Conservation (phyloP, 768 basidiomycete species). For the Scleroderma bovista region DNA sequence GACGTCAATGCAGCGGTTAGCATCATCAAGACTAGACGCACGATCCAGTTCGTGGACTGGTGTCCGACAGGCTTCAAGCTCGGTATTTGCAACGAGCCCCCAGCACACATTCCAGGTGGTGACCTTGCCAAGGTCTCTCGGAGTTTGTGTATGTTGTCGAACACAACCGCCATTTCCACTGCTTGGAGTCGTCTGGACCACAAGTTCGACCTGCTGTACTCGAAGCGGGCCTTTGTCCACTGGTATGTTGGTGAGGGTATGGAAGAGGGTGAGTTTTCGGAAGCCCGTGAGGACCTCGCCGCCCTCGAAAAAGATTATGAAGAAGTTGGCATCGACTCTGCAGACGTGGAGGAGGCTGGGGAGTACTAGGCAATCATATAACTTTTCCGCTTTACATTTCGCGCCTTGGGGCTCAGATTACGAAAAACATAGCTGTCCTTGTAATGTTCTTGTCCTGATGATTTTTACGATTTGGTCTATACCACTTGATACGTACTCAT, state of each 20-base stretch:
- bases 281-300: constrained; percentile 98
- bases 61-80: constrained; percentile 75
- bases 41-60: constrained; percentile 78
- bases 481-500: constrained; percentile 20
- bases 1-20: constrained; percentile 72
- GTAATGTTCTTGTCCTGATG: constrained; percentile 30
- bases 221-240: constrained; percentile 52
- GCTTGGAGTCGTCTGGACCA: constrained; percentile 74
- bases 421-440: constrained; percentile 22
- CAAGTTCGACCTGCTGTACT: constrained; percentile 77
- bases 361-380: constrained; percentile 34
- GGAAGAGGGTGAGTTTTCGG: constrained; percentile 96
- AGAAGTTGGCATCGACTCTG: constrained; percentile 64
- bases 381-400: constrained; percentile 14
- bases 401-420: constrained; percentile 17
- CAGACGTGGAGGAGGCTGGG: constrained; percentile 44
- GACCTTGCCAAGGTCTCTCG: constrained; percentile 74
- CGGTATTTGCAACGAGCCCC: constrained; percentile 76
- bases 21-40: constrained; percentile 73
- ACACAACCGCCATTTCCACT: constrained; percentile 65
- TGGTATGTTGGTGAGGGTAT: constrained; percentile 76
- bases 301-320: constrained; percentile 98
- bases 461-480: constrained; percentile 29
- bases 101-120: constrained; percentile 69
- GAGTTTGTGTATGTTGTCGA: constrained; percentile 75